These are phyloP conservation scores for Podila verticillata DNA, from an alignment of 192 early-diverging fungal genomes.

Conservation along the genomic window DNA sequence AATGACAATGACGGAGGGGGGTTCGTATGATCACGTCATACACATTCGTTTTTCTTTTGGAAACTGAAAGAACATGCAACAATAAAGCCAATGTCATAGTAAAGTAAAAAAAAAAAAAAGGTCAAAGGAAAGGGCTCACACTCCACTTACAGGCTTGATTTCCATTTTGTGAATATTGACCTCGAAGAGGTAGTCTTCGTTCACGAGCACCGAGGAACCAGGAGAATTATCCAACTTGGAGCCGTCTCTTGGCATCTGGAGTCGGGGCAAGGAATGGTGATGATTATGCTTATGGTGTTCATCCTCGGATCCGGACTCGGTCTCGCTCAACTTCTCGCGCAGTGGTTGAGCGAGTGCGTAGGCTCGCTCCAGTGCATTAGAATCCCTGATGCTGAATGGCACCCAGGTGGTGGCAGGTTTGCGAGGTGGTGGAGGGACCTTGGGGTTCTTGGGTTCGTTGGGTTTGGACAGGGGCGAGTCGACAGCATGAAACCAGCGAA, in stretches of 20 bases:
- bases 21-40: no score
- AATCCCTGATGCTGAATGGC: constrained; percentile 65
- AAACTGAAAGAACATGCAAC: no score
- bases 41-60: no score
- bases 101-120: not conserved
- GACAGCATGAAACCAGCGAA: constrained; percentile 63
- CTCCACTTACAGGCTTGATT: constrained; percentile 59
- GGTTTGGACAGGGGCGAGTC: constrained; percentile 53
- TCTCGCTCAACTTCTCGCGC: constrained; percentile 6
- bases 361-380: constrained; percentile 63
- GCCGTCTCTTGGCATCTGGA: constrained; percentile 25
- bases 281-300: not conserved
- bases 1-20: no score
- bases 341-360: constrained; percentile 48
- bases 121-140: not conserved
- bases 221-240: not conserved
- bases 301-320: not conserved
- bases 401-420: constrained; percentile 60
- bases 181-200: constrained; percentile 85
- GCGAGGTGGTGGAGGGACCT: constrained; percentile 35
- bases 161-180: constrained; percentile 76
- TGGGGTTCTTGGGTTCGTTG: constrained; percentile 28
- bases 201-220: constrained; percentile 66
- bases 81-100: not conserved
- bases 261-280: constrained; percentile 15